Percentiles rank a stretch among this genome's conserved stretches.
Conservation (phyloP, 2,329 filamentous ascomycete genomes). For the Cladosporium oxysporum region DNA sequence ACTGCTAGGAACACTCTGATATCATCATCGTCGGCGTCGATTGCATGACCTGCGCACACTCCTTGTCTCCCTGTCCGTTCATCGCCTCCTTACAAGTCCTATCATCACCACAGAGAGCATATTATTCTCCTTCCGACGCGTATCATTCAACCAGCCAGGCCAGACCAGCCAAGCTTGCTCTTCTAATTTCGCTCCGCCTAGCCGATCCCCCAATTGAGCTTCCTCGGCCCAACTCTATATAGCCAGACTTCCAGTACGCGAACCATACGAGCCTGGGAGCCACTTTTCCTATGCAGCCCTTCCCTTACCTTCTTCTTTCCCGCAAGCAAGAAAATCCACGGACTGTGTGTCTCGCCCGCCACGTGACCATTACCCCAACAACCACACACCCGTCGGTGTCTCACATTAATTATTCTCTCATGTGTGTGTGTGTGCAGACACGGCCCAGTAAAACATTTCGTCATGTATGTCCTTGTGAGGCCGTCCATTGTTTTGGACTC, state of each 20-base stretch:
- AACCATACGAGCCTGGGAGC: not conserved
- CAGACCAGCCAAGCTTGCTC: slow-evolving; percentile 3
- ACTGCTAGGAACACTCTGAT: not conserved
- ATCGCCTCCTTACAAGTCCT: not conserved
- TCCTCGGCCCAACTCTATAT: not conserved
- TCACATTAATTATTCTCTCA: not conserved
- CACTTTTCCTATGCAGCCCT: not conserved
- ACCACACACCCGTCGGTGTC: not conserved
- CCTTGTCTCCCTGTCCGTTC: not conserved
- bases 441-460: not conserved
- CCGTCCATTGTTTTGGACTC: no score
- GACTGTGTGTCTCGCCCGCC: not conserved
- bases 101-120: not conserved
- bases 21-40: not conserved
- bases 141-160: not conserved
- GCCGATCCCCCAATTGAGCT: slow-evolving; percentile 4
- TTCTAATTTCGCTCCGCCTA: slow-evolving; percentile 9
- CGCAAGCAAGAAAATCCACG: not conserved
- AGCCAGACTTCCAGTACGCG: not conserved
- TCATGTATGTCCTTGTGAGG: not conserved
- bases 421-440: not conserved
- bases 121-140: not conserved
- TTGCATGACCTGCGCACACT: not conserved
- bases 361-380: slow-evolving; percentile 11
- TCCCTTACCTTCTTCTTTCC: not conserved